Conservation (phyloP, 768 basidiomycete genomes). For the Lactarius trivialis region DNA sequence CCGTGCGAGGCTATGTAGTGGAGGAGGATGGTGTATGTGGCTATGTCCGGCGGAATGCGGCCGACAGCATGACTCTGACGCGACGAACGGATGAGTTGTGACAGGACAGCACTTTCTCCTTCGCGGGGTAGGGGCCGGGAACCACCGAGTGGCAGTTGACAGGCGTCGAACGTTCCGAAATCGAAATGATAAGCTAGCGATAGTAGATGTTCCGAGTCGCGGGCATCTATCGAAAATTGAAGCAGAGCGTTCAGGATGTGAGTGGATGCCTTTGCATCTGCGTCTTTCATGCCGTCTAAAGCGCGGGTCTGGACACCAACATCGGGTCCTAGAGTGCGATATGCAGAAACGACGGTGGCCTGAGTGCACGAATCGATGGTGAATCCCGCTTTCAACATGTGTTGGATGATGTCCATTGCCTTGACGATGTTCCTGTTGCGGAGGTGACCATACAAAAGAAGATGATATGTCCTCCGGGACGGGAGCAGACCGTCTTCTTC, state of each 20-base stretch:
- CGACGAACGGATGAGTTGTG: conserved; percentile 6
- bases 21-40: conserved; percentile 23
- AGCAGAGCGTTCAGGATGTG: conserved; percentile 64
- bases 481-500: conserved; percentile 39
- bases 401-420: conserved; percentile 46
- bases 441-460: conserved; percentile 59
- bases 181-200: conserved; percentile 47
- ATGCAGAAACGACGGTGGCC: conserved; percentile 48
- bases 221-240: conserved; percentile 49
- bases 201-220: conserved; percentile 43
- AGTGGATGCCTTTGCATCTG: conserved; percentile 40
- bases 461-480: conserved; percentile 59
- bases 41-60: conserved; percentile 19
- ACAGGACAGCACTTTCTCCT: conserved; percentile 9
- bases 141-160: conserved; percentile 8
- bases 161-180: conserved; percentile 11
- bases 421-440: conserved; percentile 57
- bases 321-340: conserved; percentile 56
- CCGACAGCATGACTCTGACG: neutral
- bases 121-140: conserved; percentile 2
- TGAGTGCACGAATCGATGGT: conserved; percentile 52
- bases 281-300: conserved; percentile 39
- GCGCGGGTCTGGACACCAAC: conserved; percentile 46
- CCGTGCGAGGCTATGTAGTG: conserved; percentile 7
- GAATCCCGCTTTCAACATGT: conserved; percentile 54